Evolutionary conservation across 2,329 filamentous ascomycete genomes (phyloP), one percentile per base, ranked within the genome.

Genomic region (Aspergillus sp.): DNA sequence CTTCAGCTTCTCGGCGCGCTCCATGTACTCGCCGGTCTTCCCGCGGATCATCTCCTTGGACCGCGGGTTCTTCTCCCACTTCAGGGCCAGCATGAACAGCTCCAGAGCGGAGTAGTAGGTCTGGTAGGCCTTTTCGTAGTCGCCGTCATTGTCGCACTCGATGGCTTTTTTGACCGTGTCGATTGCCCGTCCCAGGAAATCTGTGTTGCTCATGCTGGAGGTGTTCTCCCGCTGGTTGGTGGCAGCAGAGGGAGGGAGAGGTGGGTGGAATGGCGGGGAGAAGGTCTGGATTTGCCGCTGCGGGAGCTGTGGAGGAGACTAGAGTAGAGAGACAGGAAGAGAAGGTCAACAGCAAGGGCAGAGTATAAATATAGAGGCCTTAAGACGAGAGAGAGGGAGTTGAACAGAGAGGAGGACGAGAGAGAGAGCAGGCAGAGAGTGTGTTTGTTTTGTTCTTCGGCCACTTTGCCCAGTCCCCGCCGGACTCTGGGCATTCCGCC

Each of bases 31-130:
- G 50, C 73, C 83, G 13, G 88, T 86, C 69, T 96, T 96, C 49
- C 83, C 78, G 48, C 91, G 82, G 61, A 98, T 95, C 75, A 94
- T 93, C 57, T 93, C 86, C 70, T 96, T 96, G 43, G 86, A 88
- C 51, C 88, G 89, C 43, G 83, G 79, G 67, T 95, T 96, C 75
- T 96, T 98, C 69, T 98, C 91, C 89, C 89, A 98, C 71, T 98
- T 98, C 39, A 98, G 74, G 20, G 91, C 91, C 40, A 96, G 82
- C 83, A 98, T 94, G 71, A 96, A 98, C 37, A 96, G 78, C 66
- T 98, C 89, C 49, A 98, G 82, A 32, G 89, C 81, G 48, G 86
- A 80, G 69, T 94, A 95, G 75, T 98, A 98, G 42, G 82, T 74
- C 57, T 94, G 84, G 61, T 96, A 96, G 35, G 91, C 91, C 63